A percentile compares a stretch with the other conserved stretches of the same genome.
phyloP scores from a whole-genome alignment of 169 alveolate species.

The Hepatocystis sp. region DNA sequence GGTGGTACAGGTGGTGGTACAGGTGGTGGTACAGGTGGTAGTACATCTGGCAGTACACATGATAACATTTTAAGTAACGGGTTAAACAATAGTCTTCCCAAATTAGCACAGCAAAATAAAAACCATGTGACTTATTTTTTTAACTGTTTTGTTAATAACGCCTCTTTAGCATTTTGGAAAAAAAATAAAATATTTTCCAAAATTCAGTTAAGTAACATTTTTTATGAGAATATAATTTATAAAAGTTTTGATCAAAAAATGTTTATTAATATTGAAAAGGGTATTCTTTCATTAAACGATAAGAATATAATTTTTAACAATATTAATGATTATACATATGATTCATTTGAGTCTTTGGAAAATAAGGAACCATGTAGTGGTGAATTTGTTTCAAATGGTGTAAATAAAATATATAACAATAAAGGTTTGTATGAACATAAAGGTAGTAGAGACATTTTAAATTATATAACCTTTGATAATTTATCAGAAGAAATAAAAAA shows the following conservation, averaged over 20 bases:
- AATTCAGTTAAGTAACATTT: slow-evolving; percentile 73
- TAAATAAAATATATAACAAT: slow-evolving; percentile 10
- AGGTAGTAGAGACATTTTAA: slow-evolving; percentile 52
- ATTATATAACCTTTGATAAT: slow-evolving; percentile 42
- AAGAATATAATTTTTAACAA: slow-evolving; percentile 68
- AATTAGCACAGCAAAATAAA: slow-evolving; percentile 65
- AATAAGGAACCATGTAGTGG: background rate
- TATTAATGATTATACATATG: slow-evolving; percentile 66
- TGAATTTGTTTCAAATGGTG: background rate
- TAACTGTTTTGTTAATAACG: slow-evolving; percentile 76
- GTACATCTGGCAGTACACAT: background rate
- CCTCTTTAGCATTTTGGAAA: slow-evolving; percentile 73
- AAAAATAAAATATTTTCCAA: slow-evolving; percentile 58
- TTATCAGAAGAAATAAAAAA: slow-evolving; percentile 52
- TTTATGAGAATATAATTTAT: slow-evolving; percentile 63
- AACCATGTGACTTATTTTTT: slow-evolving; percentile 78
- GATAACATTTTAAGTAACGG: slow-evolving; percentile 42
- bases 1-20: background rate
- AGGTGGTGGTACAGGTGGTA: too few species aligned
- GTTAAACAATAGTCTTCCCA: slow-evolving; percentile 14
- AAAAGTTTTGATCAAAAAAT: slow-evolving; percentile 67
- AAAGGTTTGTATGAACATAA: slow-evolving; percentile 1
- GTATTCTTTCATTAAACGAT: slow-evolving; percentile 59
- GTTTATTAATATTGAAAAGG: slow-evolving; percentile 73
- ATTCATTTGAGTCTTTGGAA: background rate